Evolutionary conservation across 139 green algal genomes (phyloP), one percentile per base, ranked within the genome.

Genomic region (Chlamydomonas asymmetrica): DNA sequence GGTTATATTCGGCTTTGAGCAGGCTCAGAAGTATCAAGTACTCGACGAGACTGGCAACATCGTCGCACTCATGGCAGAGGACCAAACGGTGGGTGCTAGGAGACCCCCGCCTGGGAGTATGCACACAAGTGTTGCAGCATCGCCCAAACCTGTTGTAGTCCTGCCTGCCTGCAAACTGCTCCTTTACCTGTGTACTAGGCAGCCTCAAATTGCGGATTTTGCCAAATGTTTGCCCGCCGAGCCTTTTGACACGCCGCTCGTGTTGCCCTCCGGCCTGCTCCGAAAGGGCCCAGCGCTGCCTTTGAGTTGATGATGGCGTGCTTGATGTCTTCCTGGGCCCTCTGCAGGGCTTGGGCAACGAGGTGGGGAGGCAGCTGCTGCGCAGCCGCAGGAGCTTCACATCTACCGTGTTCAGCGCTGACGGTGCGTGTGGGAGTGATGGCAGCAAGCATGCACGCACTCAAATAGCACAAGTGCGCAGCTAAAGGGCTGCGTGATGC

Each of bases 1-100:
- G 1, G 89, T 97, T 29, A 87, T 97, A 31, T 85, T 97, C 40
- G 93, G 93, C 0, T 97, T 92, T 72, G 93, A 97, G 83, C 92
- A 97, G 76, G 87, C 85, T 37, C 92, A 92, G 70, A 86, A 85
- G 66, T 96, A 97, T 79, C 90, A 82, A 2, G 79, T 97, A 3
- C 79, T 82, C 32, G 89, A 97, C 71, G 75, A 94, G 71, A 52
- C 40, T 16, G 79, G 72, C 7, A 45, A n/a, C 2, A 25, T 81
- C 4, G 76, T 83, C 18, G 81, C 75, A 5, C 70, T 84, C 35
- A 71, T 88, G 20, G 79, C 76, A 59, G 83, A 88, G 79, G 83
- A 86, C 29, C 56, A 29, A 1, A 67, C 41, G 29, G 67, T 66
- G 18, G 43, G 76, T 27, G 75, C 61, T 35, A 71, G 73, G 63